Conservation (phyloP, 768 basidiomycete genomes). For the Suillus paluster region DNA sequence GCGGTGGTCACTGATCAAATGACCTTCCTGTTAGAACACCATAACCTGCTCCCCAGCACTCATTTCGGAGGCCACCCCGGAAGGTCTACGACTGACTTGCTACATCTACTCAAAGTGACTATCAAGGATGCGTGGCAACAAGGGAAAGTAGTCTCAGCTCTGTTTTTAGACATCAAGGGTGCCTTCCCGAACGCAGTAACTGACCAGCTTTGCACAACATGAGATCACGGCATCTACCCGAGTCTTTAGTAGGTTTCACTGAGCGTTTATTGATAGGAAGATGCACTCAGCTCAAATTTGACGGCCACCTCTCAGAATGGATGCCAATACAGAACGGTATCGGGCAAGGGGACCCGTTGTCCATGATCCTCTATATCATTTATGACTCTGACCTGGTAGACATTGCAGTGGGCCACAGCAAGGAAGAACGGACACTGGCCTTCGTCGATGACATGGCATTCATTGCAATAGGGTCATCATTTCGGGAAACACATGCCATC, state of each 20-base stretch:
- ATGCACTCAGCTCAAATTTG: constrained; percentile 21
- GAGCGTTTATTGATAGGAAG: constrained; percentile 5
- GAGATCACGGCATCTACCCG: constrained; percentile 4
- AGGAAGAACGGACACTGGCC: constrained; percentile 21
- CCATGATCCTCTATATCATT: constrained; percentile 34
- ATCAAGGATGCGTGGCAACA: too few relatives aligned
- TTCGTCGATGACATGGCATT: constrained; percentile 38
- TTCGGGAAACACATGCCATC: constrained; percentile 23
- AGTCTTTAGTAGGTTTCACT: constrained; percentile 15
- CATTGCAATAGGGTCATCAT: constrained; percentile 25
- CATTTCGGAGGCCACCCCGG: too few relatives aligned
- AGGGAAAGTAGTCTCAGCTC: too few relatives aligned
- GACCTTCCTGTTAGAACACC: too few relatives aligned
- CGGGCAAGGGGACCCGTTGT: constrained; percentile 39
- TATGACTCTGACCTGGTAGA: constrained; percentile 34
- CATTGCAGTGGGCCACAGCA: not conserved
- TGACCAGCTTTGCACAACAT: constrained; percentile 37
- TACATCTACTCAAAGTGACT: too few relatives aligned
- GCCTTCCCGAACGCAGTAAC: too few relatives aligned
- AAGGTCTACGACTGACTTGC: too few relatives aligned
- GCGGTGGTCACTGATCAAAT: too few relatives aligned
- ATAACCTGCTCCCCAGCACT: too few relatives aligned
- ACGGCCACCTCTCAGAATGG: constrained; percentile 24
- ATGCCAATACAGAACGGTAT: too few relatives aligned
- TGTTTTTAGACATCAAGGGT: too few relatives aligned